Evolutionary conservation across 768 basidiomycete genomes (phyloP).

Genomic region (Lentinus brumalis): DNA sequence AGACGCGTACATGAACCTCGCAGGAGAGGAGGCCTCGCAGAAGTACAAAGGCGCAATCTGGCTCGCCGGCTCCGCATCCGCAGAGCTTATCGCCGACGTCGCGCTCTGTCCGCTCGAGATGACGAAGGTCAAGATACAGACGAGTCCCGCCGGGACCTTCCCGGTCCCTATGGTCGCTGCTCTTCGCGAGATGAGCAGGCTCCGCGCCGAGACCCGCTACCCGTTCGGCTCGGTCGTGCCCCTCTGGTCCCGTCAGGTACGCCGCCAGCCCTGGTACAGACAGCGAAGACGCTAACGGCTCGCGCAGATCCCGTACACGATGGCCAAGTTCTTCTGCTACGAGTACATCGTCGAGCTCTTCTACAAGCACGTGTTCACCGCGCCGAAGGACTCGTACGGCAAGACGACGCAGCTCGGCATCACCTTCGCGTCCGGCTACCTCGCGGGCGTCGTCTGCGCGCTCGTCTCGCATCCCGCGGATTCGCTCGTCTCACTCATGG

Average conservation of each 20-base stretch:
- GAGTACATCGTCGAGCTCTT: conserved; percentile 87
- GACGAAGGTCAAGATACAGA: conserved; percentile 92
- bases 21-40: conserved; percentile 77
- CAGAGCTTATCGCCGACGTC: conserved; percentile 94
- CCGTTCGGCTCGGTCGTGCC: conserved; percentile 86
- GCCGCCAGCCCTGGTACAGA: conserved; percentile 13
- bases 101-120: conserved; percentile 95
- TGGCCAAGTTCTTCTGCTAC: conserved; percentile 99
- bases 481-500: conserved; percentile 89
- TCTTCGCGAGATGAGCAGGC: conserved; percentile 66
- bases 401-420: conserved; percentile 86
- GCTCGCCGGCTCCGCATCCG: conserved; percentile 91
- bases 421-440: conserved; percentile 89
- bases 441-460: conserved; percentile 95
- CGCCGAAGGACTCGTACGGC: conserved; percentile 75
- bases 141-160: conserved; percentile 74
- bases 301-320: conserved; percentile 96
- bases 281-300: too few species aligned
- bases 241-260: conserved; percentile 85
- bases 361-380: conserved; percentile 84
- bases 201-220: conserved; percentile 72
- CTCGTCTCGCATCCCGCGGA: conserved; percentile 97
- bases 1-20: conserved; percentile 86
- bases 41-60: conserved; percentile 91
- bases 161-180: conserved; percentile 75